Evolutionary conservation across 768 basidiomycete species (phyloP), one percentile per base, ranked within the genome.

Genomic region (Panaeolus cyanescens): DNA sequence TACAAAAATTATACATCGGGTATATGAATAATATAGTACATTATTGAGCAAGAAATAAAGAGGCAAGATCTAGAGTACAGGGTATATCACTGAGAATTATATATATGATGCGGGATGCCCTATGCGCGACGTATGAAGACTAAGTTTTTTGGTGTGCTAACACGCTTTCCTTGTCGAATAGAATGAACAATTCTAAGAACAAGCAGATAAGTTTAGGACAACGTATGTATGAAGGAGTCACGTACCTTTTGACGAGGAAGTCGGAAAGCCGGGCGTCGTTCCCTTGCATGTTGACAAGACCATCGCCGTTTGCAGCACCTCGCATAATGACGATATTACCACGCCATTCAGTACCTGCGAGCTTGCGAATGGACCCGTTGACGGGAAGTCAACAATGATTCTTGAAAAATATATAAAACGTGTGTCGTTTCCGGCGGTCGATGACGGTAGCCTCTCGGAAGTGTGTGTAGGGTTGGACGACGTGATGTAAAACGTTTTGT

Each of bases 351-450:
- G 39, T 42, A 25, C 45, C 57, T 1, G 9, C 20, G 25, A 58
- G 57, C 1, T 15, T 32, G 13, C 45, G 39, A 7, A 58, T 32
- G 3, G 57, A 31, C 2, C 12, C 30, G 22, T 58, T 58, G 33
- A 58, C 32, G 4, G 57, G 39, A 20, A 58, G 39, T 22, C 57
- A 37, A 42, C 57, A 58, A 17, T 45, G 56, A 19, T 58, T 58
- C 28, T 58, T 58, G 56, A 58, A 58, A 40, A 58, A 58, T 19
- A 58, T 17, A 13, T 58, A 58, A 32, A 58, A 58, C 1, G 37
- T 58, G 15, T 58, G 57, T 12, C 6, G 30, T 22, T 58, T 42
- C 32, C 10, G 22, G 28, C 28, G 57, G 25, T 58, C 57, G 25
- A 58, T 17, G 42, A 58, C 30, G 6, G 19, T 19, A 7, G 45